A percentile compares a stretch with the other conserved stretches of the same genome.
Conservation (phyloP, 331 rosid species). For the Quercus tomentella region DNA sequence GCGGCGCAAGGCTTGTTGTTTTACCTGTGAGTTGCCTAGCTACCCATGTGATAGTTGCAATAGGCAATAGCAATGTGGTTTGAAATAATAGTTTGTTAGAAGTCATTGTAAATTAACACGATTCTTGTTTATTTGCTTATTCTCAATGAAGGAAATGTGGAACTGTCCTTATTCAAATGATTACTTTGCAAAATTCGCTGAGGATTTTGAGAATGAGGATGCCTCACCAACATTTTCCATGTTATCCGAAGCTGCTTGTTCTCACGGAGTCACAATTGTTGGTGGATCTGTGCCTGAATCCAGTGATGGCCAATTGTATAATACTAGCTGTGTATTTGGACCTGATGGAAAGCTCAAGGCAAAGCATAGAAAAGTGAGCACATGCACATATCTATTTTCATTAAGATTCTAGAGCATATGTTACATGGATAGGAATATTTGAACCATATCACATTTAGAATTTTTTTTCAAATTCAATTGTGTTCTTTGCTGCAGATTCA, state of each 20-base stretch:
- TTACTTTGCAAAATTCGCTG: slow-evolving; percentile 12
- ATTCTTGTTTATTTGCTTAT: background rate
- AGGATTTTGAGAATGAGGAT: slow-evolving; percentile 19
- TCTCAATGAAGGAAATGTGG: slow-evolving; percentile 25
- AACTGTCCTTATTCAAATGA: slow-evolving; percentile 29
- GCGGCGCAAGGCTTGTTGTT: slow-evolving; percentile 17
- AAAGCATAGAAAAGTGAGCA: slow-evolving; percentile 25
- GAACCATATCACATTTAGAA: background rate
- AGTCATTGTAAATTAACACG: background rate
- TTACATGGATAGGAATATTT: background rate
- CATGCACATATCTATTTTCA: background rate
- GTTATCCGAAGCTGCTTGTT: slow-evolving; percentile 25
- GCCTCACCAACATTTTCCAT: slow-evolving; percentile 18
- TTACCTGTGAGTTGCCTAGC: slow-evolving; percentile 18
- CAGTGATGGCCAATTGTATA: slow-evolving; percentile 15
- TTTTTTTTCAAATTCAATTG: background rate
- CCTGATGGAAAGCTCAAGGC: slow-evolving; percentile 29
- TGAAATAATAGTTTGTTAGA: background rate
- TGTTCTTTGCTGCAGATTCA: slow-evolving; percentile 27
- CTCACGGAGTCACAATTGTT: slow-evolving; percentile 18
- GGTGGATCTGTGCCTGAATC: slow-evolving; percentile 37
- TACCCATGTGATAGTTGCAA: background rate
- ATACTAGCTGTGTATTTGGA: slow-evolving; percentile 35
- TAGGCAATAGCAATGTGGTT: background rate
- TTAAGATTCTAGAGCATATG: background rate